Evolutionary conservation across 768 basidiomycete species (phyloP), one percentile per base, ranked within the genome.

Genomic region (Rubroboletus satanas): DNA sequence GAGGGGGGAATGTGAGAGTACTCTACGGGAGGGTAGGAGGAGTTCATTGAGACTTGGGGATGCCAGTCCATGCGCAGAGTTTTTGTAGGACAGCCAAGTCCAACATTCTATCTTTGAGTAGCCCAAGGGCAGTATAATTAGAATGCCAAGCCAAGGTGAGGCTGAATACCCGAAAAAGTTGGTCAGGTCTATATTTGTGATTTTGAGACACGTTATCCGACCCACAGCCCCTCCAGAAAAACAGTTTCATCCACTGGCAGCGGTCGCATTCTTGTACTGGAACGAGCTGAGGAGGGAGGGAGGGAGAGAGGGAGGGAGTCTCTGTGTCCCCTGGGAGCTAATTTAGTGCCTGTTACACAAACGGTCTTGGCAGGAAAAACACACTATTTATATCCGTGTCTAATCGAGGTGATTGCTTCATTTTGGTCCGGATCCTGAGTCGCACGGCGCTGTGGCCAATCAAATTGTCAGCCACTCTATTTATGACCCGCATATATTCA

Each of bases 81-180:
- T 71, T 69, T 75, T 76, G 73, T 74, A 74, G 71, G 65, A 61
- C 66, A 69, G 76, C 75, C 75, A 75, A 77, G 75, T 71, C 60
- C 64, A 73, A 72, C 65, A 61, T 68, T 73, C 75, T 76, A 77
- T 76, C 75, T 77, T 77, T 77, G 74, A 71, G 60, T 61, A 65
- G 64, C 61, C 56, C 68, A 66, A 50, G 55, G 41, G 56, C 32
- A 51, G 68, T 74, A 76, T 67, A 71, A 66, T 73, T 76, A 76
- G 75, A 71, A 71, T 62, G 74, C 74, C 74, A 75, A 75, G 74
- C 72, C 67, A 69, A 72, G 53, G 67, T 62, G 70, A 73, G 70
- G 70, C 70, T 67, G 63, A 69, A 57, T 59, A 63, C 56, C 68
- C 68, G 70, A 72, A 59, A 47, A 44, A 48, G 54, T 56, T 48